Evolutionary conservation across 2,329 filamentous ascomycete genomes (phyloP).

Genomic region (Penicillium vulpinum): DNA sequence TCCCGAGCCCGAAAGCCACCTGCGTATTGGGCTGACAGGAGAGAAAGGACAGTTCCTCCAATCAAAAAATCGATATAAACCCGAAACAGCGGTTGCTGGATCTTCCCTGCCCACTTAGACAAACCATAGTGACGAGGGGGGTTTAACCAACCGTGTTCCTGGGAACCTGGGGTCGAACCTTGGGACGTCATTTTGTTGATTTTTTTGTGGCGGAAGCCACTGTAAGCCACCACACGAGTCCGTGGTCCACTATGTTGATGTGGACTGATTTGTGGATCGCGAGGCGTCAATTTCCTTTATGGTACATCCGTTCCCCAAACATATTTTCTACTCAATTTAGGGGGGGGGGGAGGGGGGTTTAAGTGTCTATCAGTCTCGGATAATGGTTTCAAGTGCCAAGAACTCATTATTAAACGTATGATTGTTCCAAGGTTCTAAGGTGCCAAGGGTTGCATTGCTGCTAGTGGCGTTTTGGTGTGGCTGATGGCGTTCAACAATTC

Average conservation of each 20-base stretch:
- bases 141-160: conserved; percentile 11
- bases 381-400: not conserved
- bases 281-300: not conserved
- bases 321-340: not conserved
- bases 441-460: not conserved
- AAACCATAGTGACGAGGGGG: not conserved
- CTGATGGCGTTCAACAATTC: not conserved
- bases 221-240: too few species aligned
- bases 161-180: conserved; percentile 10
- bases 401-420: too few species aligned
- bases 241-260: not conserved
- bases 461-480: not conserved
- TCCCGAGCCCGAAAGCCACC: not conserved
- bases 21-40: not conserved
- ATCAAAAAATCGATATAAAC: not conserved
- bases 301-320: too few species aligned
- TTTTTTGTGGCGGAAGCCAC: not conserved
- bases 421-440: too few species aligned
- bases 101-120: not conserved
- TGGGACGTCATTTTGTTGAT: not conserved
- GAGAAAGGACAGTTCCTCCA: conserved; percentile 7
- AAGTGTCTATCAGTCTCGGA: not conserved
- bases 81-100: conserved; percentile 2
- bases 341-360: too few species aligned
- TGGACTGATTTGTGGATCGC: not conserved